Base-by-base conservation (phyloP, 768 basidiomycete genomes). In the Lactarius deliciosus region DNA sequence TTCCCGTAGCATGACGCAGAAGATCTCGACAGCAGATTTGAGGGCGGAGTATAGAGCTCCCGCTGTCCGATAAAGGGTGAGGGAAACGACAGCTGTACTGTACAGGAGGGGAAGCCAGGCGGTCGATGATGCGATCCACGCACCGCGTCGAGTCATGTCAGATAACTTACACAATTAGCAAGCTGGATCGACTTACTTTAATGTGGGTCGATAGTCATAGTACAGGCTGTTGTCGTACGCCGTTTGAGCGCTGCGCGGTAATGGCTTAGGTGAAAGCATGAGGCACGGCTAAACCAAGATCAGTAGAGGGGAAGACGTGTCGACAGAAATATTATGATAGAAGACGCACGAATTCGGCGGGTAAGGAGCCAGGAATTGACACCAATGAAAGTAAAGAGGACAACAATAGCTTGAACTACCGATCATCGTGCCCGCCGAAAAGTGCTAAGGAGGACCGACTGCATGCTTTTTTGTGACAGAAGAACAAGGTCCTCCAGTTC, bases 331-430 rank as follows among this genome's bases (percentile, higher is more conserved):
- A 32, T 6, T 32, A 32, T 32, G 32, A 32, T 32, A 32, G 32
- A 1, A 34, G 57, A 73, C 84, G 15, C 67, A 88, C 87, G 77
- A 76, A 79, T 69, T 0, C 80, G 85, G n/a, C 75, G 68, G 36
- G 79, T 78, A 22, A 89, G 76, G 20, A 89, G 75, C 82, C 82
- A 87, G 0, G 79, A 77, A 65, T 85, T 86, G 68, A 84, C 72
- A 3, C 70, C 74, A 20, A 82, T 76, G 74, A 84, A 81, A 5
- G 28, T 30, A 13, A 80, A 8, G 47, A 85, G 79, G 10, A 87
- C 64, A 10, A 62, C 75, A 71, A 63, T 78, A 68, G 25, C 70
- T 34, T 65, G 71, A 68, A 63, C 75, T 69, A 36, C 79, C 64
- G 67, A 4, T 60, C 66, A 0, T 58, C 30, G 28, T 34, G 34